These are phyloP conservation scores for Prosopis cineraria DNA, from an alignment of 306 rosid species.

Conservation along the genomic window DNA sequence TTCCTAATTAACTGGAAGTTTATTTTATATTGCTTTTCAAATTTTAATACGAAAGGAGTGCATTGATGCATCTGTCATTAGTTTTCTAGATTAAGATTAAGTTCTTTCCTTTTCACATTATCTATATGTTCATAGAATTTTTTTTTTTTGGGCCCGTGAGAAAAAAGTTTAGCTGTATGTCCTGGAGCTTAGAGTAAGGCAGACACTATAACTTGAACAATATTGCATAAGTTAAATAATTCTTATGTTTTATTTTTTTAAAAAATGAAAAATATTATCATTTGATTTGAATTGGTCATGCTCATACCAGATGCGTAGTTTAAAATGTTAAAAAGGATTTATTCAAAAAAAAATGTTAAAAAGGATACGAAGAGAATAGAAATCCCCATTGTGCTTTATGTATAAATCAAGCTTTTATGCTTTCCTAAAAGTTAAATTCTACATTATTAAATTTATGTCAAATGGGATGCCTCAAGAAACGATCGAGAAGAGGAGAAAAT, in stretches of 20 bases:
- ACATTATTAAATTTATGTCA: background rate
- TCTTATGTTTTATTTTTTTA: too few species aligned
- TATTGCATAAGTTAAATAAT: too few species aligned
- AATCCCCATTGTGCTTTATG: background rate
- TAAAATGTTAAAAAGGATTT: background rate
- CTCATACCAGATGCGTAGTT: background rate
- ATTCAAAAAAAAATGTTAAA: background rate
- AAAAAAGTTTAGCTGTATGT: background rate
- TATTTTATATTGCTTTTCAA: background rate
- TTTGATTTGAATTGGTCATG: background rate
- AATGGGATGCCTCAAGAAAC: background rate
- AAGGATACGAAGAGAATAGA: background rate
- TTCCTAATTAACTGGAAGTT: background rate
- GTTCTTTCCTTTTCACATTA: background rate
- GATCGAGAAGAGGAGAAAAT: background rate
- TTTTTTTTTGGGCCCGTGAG: too few species aligned
- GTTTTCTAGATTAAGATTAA: background rate
- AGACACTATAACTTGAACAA: background rate
- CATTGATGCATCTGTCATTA: background rate
- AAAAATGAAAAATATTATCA: background rate
- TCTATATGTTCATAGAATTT: background rate
- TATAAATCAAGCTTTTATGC: background rate
- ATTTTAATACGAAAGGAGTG: background rate
- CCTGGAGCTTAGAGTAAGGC: background rate
- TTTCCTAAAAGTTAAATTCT: constrained; percentile 30